phyloP scores from a whole-genome alignment of 768 basidiomycete genomes.

The Harrya chromipes region DNA sequence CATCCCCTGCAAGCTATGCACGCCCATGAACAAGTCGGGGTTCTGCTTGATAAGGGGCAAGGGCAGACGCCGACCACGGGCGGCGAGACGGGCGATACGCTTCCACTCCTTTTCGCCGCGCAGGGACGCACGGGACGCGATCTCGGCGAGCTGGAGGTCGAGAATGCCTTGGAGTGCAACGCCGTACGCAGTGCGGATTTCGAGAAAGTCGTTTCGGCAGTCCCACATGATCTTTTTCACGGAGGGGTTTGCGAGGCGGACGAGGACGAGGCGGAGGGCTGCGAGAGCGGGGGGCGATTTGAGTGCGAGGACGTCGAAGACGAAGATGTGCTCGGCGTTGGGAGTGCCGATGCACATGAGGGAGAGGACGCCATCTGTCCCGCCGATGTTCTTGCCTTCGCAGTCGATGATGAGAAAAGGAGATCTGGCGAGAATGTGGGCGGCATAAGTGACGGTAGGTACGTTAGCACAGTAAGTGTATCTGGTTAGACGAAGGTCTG shows the following conservation, averaged over 20 bases:
- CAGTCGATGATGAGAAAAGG: slow-evolving; percentile 38
- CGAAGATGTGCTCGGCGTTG: slow-evolving; percentile 31
- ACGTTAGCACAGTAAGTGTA: slow-evolving; percentile 20
- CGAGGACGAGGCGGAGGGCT: slow-evolving; percentile 23
- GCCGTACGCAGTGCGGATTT: slow-evolving; percentile 30
- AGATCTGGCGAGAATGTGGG: slow-evolving; percentile 17
- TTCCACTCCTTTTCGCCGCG: slow-evolving; percentile 27
- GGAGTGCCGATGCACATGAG: slow-evolving; percentile 36
- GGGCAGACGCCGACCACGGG: slow-evolving; percentile 23
- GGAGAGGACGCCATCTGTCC: slow-evolving; percentile 29
- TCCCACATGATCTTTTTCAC: slow-evolving; percentile 43
- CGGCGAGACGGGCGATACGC: slow-evolving; percentile 26
- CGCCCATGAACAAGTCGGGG: slow-evolving; percentile 23
- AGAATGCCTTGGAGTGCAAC: slow-evolving; percentile 32
- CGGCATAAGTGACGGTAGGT: slow-evolving; percentile 16
- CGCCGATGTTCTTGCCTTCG: slow-evolving; percentile 37
- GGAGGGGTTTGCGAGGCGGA: slow-evolving; percentile 26
- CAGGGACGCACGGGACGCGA: slow-evolving; percentile 26
- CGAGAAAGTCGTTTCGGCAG: slow-evolving; percentile 40
- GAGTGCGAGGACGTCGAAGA: slow-evolving; percentile 38
- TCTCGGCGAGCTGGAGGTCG: slow-evolving; percentile 42
- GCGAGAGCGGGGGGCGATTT: slow-evolving; percentile 9
- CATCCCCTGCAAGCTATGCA: slow-evolving; percentile 38
- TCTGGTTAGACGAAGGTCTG: slow-evolving; percentile 9
- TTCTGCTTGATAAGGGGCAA: slow-evolving; percentile 22